A percentile compares a stretch with the other conserved stretches of the same genome.
Evolutionary conservation across 345 rosid genomes (phyloP).

Genomic region (Psidium guajava): DNA sequence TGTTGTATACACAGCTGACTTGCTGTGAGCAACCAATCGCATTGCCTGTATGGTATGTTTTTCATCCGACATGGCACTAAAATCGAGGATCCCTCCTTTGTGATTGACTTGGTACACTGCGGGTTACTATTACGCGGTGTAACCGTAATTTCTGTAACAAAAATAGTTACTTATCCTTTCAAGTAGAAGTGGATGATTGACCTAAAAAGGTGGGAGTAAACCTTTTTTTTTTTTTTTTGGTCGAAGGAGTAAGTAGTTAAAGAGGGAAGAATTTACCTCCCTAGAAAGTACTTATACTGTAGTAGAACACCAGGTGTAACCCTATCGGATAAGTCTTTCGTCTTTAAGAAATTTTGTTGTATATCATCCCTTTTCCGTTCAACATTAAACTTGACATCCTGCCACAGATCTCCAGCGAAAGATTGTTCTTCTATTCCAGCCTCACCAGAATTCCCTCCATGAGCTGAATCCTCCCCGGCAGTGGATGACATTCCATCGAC

Average conservation of each 20-base stretch:
- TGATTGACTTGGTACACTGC: neutral
- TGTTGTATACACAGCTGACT: neutral
- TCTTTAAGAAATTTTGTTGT: slow-evolving; percentile 30
- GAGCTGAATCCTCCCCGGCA: slow-evolving; percentile 36
- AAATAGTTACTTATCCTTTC: neutral
- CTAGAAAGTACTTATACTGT: slow-evolving; percentile 88
- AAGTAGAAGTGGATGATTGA: neutral
- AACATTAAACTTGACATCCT: slow-evolving; percentile 56
- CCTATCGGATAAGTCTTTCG: slow-evolving; percentile 63
- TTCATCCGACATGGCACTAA: neutral
- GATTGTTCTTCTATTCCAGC: slow-evolving; percentile 35
- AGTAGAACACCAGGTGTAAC: slow-evolving; percentile 47
- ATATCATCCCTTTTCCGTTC: slow-evolving; percentile 52
- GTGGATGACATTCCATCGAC: slow-evolving; percentile 41
- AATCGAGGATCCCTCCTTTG: neutral
- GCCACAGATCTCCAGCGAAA: slow-evolving; percentile 81
- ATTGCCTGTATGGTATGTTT: neutral
- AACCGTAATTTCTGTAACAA: neutral
- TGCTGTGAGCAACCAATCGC: neutral
- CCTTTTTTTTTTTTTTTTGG: too few relatives aligned
- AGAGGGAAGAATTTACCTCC: slow-evolving; percentile 37
- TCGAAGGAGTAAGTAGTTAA: neutral
- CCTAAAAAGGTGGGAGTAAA: neutral
- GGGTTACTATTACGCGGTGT: neutral
- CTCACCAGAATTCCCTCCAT: slow-evolving; percentile 24